Evolutionary conservation across 176 grass and related monocot species (phyloP), one percentile per base, ranked within the genome.

Genomic region (Triticum turgidum): DNA sequence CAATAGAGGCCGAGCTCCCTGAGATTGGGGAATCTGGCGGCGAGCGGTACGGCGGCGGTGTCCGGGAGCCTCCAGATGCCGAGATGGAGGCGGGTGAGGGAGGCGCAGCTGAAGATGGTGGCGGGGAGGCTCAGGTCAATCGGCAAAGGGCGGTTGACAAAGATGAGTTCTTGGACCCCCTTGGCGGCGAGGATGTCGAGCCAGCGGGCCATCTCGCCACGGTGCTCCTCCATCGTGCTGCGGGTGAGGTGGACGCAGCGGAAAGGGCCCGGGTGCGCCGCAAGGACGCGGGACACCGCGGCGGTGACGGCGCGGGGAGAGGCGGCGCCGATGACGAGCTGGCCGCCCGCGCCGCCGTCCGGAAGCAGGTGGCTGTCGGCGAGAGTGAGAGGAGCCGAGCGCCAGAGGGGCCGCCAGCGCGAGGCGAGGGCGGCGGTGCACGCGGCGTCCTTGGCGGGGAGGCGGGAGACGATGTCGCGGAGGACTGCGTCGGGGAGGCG

Each of bases 1-100:
- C 29, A 67, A 6, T 2, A 67, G 65, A 67, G 12, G 65, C 29
- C 65, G 65, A 67, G 65, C 29, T 67, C 65, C 29, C 25, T 13
- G 13, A 67, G 65, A 58, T 65, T 14, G 21, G 65, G 65, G 77
- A 86, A 80, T 24, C 9, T 7, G 35, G 69, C 15, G 25, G 3
- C 11, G 14, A 13, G 66, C 51, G 22, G 76, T 25, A 49, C 72
- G 1, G 7, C 42, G 8, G 61, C 4, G 4, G 52, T 86, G 76
- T 86, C 24, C 4, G 77, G 85, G 17, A 86, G 18, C 5, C 45
- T 21, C 75, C 63, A 80, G n/a, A 79, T 3, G n/a, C 76, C 49
- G 30, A 86, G 22, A 15, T 79, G 14, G 32, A 61, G 47, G 84
- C 17, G 70, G 61, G 11, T 64, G n/a, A 64, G 61, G 11, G 24